A percentile compares a stretch with the other conserved stretches of the same genome.
phyloP scores from a whole-genome alignment of 106 monocot species.

The Dendrobium nobile region DNA sequence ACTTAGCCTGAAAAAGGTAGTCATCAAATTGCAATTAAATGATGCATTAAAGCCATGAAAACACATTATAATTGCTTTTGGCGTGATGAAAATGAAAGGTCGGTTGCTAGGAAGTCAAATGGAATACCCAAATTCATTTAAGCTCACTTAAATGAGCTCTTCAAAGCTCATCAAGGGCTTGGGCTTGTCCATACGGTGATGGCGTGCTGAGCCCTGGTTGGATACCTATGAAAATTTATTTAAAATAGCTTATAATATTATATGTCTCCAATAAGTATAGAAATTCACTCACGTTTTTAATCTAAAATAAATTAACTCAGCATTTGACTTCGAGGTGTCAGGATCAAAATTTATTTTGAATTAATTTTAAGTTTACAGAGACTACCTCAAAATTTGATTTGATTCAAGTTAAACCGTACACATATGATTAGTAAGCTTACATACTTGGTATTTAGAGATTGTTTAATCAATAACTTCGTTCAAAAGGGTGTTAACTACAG shows the following conservation, averaged over 20 bases:
- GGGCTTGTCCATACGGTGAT: not conserved
- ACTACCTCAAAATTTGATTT: too few species aligned
- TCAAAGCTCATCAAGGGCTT: not conserved
- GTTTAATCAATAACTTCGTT: too few species aligned
- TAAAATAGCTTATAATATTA: not conserved
- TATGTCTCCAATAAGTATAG: not conserved
- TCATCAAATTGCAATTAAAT: not conserved
- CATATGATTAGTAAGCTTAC: too few species aligned
- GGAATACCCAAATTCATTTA: not conserved
- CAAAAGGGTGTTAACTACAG: too few species aligned
- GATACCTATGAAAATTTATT: not conserved
- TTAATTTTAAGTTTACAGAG: too few species aligned
- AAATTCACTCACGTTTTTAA: not conserved
- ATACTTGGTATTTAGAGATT: too few species aligned
- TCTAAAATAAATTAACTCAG: not conserved
- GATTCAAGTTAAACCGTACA: too few species aligned
- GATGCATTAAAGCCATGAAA: not conserved
- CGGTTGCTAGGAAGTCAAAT: not conserved
- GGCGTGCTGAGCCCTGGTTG: not conserved
- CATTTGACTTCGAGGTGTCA: not conserved
- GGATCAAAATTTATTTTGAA: not conserved
- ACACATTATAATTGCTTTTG: not conserved
- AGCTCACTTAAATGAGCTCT: not conserved
- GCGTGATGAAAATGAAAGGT: not conserved
- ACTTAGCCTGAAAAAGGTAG: conserved; percentile 52